Base-by-base conservation (phyloP, 257 asterid genomes). In the Nicotiana obtusifolia region DNA sequence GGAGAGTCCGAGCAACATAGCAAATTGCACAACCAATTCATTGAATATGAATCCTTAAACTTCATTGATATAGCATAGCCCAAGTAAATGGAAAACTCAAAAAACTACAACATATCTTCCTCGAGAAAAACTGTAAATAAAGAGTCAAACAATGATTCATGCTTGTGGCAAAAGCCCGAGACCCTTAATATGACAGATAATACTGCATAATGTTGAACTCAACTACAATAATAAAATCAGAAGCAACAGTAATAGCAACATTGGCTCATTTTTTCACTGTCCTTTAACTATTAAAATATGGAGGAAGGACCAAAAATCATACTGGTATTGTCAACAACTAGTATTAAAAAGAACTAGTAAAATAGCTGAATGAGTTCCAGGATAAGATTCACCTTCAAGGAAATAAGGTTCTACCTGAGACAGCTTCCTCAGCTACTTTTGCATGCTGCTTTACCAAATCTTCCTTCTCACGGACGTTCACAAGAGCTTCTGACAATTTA, bases 381-480 rank as follows among this genome's bases (percentile, higher is more conserved):
- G 20, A 66, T 80, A 37, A 62, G 24, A 13, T 62, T 44, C 30
- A n/a, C 66, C 61, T 62, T n/a, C 49, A 69, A 83, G 71, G 84
- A 28, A 59, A 15, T 15, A 60, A 78, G 14, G 24, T 60, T 81
- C 73, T 86, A 95, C 99, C 99, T 79, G 97, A 87, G 83, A 95
- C 98, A 80, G 99, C 99, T 89, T 95, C 99, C 88, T 95, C 98
- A 15, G 99, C 95, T 77, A 95, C 99, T 90, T 91, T 94, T 20
- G 96, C 87, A 82, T 95, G 99, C 86, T 95, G 98, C 88, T 92
- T 91, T 56, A 91, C 96, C 90, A 89, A 88, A 84, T 95, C 93
- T 85, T 95, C 98, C 89, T 95, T 94, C 53, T 89, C 93, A 20
- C 85, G 87, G 68, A 92, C 87, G 77, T 86, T 90, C 62, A 84